A percentile compares a stretch with the other conserved stretches of the same genome.
Conservation (phyloP, 305 asterid genomes). For the Solanum hybrid region DNA sequence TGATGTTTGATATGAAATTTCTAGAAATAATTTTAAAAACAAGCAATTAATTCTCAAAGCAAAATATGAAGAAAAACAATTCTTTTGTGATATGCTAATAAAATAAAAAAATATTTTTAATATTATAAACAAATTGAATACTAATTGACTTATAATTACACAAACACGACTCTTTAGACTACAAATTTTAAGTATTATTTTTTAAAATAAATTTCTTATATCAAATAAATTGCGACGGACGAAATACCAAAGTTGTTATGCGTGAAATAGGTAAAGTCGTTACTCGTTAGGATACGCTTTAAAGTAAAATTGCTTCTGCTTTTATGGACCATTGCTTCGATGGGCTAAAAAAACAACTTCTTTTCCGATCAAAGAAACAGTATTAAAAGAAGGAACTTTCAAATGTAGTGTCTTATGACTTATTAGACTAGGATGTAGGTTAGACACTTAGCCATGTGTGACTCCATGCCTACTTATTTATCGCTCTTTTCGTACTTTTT, state of each 20-base stretch:
- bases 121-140: too few relatives aligned
- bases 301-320: not conserved
- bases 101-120: too few relatives aligned
- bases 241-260: too few relatives aligned
- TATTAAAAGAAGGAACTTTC: not conserved
- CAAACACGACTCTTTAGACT: too few relatives aligned
- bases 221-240: too few relatives aligned
- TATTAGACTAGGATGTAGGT: not conserved
- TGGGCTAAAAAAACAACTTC: not conserved
- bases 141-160: not conserved
- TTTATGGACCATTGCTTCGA: not conserved
- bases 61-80: not conserved
- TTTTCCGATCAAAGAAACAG: too few relatives aligned
- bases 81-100: not conserved
- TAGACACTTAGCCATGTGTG: not conserved
- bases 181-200: too few relatives aligned
- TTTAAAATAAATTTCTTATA: too few relatives aligned
- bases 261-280: not conserved
- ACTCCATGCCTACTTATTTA: not conserved
- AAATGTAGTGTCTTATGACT: not conserved
- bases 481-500: too few relatives aligned
- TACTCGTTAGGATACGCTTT: not conserved
- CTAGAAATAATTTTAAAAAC: not conserved
- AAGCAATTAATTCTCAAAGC: not conserved
- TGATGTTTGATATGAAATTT: too few relatives aligned